Conservation (phyloP, 495 filamentous ascomycete genomes). For the Penicillium turbatum region DNA sequence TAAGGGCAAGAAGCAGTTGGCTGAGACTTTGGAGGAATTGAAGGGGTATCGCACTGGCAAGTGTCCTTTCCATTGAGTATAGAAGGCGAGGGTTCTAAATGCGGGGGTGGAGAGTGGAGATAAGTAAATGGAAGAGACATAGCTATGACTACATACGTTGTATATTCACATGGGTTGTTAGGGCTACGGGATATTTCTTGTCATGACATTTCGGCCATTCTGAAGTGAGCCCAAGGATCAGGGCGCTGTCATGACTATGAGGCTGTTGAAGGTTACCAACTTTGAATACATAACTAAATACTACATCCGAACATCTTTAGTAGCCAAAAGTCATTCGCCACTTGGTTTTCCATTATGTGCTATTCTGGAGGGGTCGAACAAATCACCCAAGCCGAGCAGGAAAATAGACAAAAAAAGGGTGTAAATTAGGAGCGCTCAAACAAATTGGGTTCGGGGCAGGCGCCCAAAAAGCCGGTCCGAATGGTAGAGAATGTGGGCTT, state of each 20-base stretch:
- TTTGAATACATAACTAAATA: background rate
- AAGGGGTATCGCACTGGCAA: slow-evolving; percentile 42
- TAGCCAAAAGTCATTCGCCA: slow-evolving; percentile 13
- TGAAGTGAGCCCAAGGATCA: background rate
- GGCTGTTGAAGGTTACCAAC: background rate
- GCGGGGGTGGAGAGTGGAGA: background rate
- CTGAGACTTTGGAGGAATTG: slow-evolving; percentile 39
- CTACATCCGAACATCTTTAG: background rate
- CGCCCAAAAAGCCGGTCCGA: slow-evolving; percentile 25
- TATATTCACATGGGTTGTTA: too few species aligned
- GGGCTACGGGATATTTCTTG: background rate
- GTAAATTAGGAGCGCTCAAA: slow-evolving; percentile 45
- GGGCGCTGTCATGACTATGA: too few species aligned
- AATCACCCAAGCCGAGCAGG: slow-evolving; percentile 26
- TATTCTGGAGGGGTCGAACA: slow-evolving; percentile 29
- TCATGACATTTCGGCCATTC: background rate
- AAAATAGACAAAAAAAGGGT: slow-evolving; percentile 39
- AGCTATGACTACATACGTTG: too few species aligned
- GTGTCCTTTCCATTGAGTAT: slow-evolving; percentile 49
- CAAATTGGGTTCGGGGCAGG: slow-evolving; percentile 32
- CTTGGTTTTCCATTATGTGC: slow-evolving; percentile 44
- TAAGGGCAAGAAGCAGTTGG: slow-evolving; percentile 41
- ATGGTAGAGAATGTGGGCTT: slow-evolving; percentile 37
- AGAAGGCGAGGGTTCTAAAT: background rate
- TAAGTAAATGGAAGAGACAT: too few species aligned